Evolutionary conservation across 495 filamentous ascomycete genomes (phyloP), one percentile per base, ranked within the genome.

Genomic region (Penicillium silybi): DNA sequence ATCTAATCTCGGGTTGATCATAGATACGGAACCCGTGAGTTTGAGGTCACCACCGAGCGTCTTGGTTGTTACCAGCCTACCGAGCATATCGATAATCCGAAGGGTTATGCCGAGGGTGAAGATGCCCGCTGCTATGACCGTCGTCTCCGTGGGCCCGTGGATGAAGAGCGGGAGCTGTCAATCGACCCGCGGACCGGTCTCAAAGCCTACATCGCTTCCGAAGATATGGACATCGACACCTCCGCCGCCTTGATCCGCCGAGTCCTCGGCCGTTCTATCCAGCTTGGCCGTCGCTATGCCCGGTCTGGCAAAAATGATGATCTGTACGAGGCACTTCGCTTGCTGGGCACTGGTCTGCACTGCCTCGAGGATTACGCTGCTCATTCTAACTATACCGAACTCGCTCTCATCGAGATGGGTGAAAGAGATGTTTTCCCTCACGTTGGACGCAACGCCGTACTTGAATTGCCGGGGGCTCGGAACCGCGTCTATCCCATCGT

Each of bases 301-400:
- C 70, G 71, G 16, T 81, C 70, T 39, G 48, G 72, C 7, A 80
- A 87, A 56, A 84, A 91, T 55, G 74, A 76, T 20, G 90, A 93
- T 56, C 76, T 93, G 4, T 83, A 91, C 62, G 91, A 96, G 72
- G 88, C 90, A 44, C 72, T 96, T 16, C 83, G 91, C 46, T 75
- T 95, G 7, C 65, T 96, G 44, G 91, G 91, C 17, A 96, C 91
- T 37, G 91, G 86, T 4, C 77, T 88, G 45, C 91, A 96, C 72
- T 95, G 90, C 55, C 71, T 96, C n/a, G 91, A 96, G 76, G 90
- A 96, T 62, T 96, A 82, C 70, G 85, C 89, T 15, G 91, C 91
- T 37, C 91, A 95, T 66, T 93, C 89, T 50, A 96, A 96, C 71
- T 96, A 95, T 63, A 80, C 74, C 0, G 91, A 96, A 63, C 81